Evolutionary conservation across 2,329 filamentous ascomycete species (phyloP).

Genomic region (Aspergillus caelatus): DNA sequence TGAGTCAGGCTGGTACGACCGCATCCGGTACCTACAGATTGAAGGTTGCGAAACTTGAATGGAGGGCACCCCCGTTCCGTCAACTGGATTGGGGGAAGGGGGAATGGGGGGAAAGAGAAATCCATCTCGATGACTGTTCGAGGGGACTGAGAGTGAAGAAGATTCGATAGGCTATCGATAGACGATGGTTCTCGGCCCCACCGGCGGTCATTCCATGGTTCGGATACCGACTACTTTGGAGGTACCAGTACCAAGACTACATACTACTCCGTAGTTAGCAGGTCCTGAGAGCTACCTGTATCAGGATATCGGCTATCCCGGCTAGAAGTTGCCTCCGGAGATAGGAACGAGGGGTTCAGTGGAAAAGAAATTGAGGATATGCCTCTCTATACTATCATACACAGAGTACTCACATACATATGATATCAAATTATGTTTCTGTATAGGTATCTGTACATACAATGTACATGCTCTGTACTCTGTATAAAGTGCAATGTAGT

Average conservation of each 20-base stretch:
- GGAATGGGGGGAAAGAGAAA: not conserved
- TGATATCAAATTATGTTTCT: not conserved
- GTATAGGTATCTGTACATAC: not conserved
- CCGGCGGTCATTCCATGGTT: conserved; percentile 5
- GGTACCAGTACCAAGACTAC: not conserved
- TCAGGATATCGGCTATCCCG: conserved; percentile 4
- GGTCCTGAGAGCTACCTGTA: not conserved
- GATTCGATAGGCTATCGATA: conserved; percentile 21
- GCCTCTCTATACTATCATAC: not conserved
- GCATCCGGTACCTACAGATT: not conserved
- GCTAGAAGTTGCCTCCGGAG: not conserved
- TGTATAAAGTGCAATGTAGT: not conserved
- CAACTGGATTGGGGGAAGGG: not conserved
- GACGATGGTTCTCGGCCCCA: conserved; percentile 8
- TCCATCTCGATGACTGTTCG: not conserved
- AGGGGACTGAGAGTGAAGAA: conserved; percentile 5
- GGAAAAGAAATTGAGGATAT: not conserved
- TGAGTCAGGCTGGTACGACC: conserved; percentile 9
- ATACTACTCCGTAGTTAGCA: not conserved
- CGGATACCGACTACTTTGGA: conserved; percentile 8
- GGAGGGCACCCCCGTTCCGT: not conserved
- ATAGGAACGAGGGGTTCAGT: not conserved
- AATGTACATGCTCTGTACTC: not conserved
- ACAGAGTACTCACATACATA: not conserved
- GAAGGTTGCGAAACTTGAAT: not conserved